Evolutionary conservation across 1,284 basidiomycete genomes (phyloP).

Genomic region (Schizophyllum commune): DNA sequence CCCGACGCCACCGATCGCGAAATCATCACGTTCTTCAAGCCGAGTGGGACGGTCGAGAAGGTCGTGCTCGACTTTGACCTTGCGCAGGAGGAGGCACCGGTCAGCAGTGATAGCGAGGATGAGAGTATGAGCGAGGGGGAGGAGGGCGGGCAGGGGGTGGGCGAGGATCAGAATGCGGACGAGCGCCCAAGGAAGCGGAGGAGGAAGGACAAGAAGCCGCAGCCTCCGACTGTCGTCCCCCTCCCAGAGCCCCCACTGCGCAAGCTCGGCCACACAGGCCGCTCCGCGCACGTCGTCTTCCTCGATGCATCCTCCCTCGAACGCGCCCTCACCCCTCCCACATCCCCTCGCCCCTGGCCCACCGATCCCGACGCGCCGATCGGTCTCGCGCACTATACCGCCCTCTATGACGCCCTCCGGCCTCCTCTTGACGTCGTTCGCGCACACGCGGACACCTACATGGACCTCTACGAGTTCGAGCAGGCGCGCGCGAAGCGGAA

Average conservation of each 20-base stretch:
- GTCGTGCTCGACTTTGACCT: conserved; percentile 53
- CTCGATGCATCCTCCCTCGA: conserved; percentile 67
- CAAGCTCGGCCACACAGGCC: conserved; percentile 54
- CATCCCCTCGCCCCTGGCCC: conserved; percentile 54
- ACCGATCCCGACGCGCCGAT: conserved; percentile 42
- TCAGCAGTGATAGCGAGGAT: conserved; percentile 26
- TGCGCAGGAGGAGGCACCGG: conserved; percentile 10
- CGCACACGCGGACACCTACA: conserved; percentile 68
- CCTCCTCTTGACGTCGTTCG: conserved; percentile 68
- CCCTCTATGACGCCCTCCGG: conserved; percentile 54
- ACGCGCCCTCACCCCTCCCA: conserved; percentile 46
- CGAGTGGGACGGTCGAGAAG: conserved; percentile 68
- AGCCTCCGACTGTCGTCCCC: conserved; percentile 44
- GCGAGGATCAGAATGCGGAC: conserved; percentile 21
- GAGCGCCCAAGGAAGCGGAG: conserved; percentile 40
- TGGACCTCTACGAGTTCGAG: conserved; percentile 72
- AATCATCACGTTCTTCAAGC: conserved; percentile 64
- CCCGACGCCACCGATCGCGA: conserved; percentile 79
- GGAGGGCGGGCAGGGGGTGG: conserved; percentile 28
- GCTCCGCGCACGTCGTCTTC: conserved; percentile 70
- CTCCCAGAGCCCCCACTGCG: conserved; percentile 49
- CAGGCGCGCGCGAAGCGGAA: conserved; percentile 55
- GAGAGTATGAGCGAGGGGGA: conserved; percentile 29
- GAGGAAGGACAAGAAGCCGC: conserved; percentile 28
- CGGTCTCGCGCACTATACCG: conserved; percentile 65